These are phyloP conservation scores for Tolypocladium ophioglossoides DNA, from an alignment of 2,329 filamentous ascomycete species.

Conservation along the genomic window DNA sequence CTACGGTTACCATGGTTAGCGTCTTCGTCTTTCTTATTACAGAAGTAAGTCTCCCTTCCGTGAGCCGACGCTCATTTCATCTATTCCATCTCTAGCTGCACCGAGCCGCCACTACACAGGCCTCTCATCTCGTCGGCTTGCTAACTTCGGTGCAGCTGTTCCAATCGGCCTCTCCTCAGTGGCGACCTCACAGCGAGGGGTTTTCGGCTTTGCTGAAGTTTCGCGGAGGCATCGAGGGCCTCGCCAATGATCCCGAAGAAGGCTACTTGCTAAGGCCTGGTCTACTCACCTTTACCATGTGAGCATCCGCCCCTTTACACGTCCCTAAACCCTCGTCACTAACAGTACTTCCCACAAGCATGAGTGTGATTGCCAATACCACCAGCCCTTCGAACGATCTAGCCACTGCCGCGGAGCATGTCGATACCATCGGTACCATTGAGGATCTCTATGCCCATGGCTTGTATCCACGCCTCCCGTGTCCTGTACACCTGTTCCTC, in stretches of 20 bases:
- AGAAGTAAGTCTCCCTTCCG: not conserved
- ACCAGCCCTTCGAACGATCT: not conserved
- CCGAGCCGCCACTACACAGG: not conserved
- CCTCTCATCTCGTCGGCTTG: not conserved
- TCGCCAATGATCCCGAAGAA: not conserved
- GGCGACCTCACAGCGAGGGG: not conserved
- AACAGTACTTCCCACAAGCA: not conserved
- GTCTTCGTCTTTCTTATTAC: not conserved
- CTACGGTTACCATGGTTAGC: not conserved
- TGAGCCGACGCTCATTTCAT: not conserved
- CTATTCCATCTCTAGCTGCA: not conserved
- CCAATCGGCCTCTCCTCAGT: not conserved
- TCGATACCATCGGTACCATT: not conserved
- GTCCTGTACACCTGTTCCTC: conserved; percentile 2
- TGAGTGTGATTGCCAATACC: not conserved
- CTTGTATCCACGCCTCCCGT: conserved; percentile 5
- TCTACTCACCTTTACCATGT: not conserved
- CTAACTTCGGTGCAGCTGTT: not conserved
- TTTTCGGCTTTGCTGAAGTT: not conserved
- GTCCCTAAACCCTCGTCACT: not conserved
- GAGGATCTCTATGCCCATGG: not conserved
- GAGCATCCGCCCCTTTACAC: not conserved
- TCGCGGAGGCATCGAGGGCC: not conserved
- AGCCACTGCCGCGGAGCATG: not conserved
- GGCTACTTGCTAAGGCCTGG: not conserved